Evolutionary conservation across 2,329 filamentous ascomycete species (phyloP).

Genomic region (Hypoxylon sp.): DNA sequence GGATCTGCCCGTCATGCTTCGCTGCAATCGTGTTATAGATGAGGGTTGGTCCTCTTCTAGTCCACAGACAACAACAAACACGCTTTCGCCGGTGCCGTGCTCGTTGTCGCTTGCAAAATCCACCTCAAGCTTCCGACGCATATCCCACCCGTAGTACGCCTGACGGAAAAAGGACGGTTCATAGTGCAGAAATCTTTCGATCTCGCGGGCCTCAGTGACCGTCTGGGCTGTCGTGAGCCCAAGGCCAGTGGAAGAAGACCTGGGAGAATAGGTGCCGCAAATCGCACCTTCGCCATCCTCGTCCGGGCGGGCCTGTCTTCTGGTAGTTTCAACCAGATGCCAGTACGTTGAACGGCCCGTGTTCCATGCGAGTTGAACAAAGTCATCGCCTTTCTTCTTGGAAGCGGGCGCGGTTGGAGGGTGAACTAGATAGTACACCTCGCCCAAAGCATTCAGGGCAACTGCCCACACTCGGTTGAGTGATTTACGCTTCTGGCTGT

Average conservation of each 20-base stretch:
- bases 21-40: constrained; percentile 54
- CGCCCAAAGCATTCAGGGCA: constrained; percentile 90
- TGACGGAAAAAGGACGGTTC: constrained; percentile 81
- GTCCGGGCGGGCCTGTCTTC: constrained; percentile 74
- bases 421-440: constrained; percentile 84
- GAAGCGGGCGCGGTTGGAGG: constrained; percentile 66
- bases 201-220: constrained; percentile 78
- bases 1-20: constrained; percentile 41
- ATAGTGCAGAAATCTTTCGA: constrained; percentile 76
- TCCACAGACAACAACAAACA: constrained; percentile 79
- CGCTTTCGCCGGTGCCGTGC: constrained; percentile 76
- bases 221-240: constrained; percentile 75
- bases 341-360: constrained; percentile 81
- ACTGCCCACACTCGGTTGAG: constrained; percentile 86
- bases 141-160: constrained; percentile 87
- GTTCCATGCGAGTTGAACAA: constrained; percentile 77
- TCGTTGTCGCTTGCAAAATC: constrained; percentile 87
- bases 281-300: constrained; percentile 73
- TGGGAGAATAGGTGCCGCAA: constrained; percentile 80
- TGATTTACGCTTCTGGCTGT: constrained; percentile 73
- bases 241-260: constrained; percentile 78
- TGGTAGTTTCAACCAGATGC: constrained; percentile 80
- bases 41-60: constrained; percentile 63
- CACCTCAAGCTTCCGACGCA: constrained; percentile 83
- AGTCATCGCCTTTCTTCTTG: constrained; percentile 60